Percentiles rank a stretch among this genome's conserved stretches.
Conservation (phyloP, 2,329 filamentous ascomycete genomes). For the Emergomyces orientalis region DNA sequence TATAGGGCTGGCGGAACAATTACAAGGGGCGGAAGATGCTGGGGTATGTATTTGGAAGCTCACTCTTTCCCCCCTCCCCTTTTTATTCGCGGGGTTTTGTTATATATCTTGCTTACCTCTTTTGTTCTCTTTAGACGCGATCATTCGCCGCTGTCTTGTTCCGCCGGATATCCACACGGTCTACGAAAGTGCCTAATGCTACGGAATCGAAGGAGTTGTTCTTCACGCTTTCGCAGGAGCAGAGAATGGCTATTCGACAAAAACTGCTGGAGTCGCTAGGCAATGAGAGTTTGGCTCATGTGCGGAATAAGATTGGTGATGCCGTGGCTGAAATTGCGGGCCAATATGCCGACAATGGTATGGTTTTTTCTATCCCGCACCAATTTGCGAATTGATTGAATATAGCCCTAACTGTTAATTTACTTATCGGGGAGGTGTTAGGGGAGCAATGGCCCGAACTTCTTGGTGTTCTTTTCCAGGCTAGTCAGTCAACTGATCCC, state of each 20-base stretch:
- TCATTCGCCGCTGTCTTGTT: conserved; percentile 92
- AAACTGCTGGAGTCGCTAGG: conserved; percentile 73
- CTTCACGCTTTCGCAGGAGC: conserved; percentile 62
- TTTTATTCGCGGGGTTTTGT: neutral
- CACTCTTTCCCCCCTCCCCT: neutral
- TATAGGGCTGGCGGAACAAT: conserved; percentile 90
- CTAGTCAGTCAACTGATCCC: conserved; percentile 75
- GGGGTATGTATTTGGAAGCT: conserved; percentile 46
- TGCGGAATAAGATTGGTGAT: conserved; percentile 93
- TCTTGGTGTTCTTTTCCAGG: conserved; percentile 72
- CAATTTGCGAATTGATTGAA: conserved; percentile 2
- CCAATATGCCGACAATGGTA: conserved; percentile 88
- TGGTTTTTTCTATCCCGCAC: neutral
- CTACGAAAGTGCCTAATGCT: conserved; percentile 60
- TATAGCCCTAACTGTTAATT: neutral
- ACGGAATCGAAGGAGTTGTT: conserved; percentile 73
- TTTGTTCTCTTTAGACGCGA: conserved; percentile 52
- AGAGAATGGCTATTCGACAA: conserved; percentile 68
- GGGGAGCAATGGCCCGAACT: conserved; percentile 85
- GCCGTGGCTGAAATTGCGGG: conserved; percentile 93
- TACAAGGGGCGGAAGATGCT: conserved; percentile 65
- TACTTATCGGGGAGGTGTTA: conserved; percentile 32
- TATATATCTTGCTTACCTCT: conserved; percentile 6
- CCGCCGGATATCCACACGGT: conserved; percentile 83
- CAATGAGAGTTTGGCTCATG: conserved; percentile 60